Percentiles rank a stretch among this genome's conserved stretches.
Conservation (phyloP, 2,329 filamentous ascomycete species). For the Pyrenophora tritici-repentis region DNA sequence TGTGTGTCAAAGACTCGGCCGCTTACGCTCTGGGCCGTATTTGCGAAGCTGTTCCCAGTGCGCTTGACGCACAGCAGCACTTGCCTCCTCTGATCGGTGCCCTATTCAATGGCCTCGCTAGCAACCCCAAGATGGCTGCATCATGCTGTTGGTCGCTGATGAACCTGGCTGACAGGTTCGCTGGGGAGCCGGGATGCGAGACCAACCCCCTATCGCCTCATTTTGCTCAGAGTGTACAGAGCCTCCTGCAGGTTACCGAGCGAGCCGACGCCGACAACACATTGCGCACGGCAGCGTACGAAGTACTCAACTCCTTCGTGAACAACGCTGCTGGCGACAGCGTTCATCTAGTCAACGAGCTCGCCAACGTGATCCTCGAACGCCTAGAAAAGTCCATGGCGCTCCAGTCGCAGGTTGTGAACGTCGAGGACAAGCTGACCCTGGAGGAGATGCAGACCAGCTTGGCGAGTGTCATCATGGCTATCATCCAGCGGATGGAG, state of each 20-base stretch:
- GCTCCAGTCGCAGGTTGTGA: slow-evolving; percentile 91
- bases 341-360: slow-evolving; percentile 75
- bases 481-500: slow-evolving; percentile 89
- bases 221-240: slow-evolving; percentile 89
- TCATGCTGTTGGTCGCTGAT: slow-evolving; percentile 99
- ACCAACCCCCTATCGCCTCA: slow-evolving; percentile 85
- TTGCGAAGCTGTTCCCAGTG: slow-evolving; percentile 88
- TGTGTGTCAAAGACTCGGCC: slow-evolving; percentile 94
- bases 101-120: slow-evolving; percentile 86
- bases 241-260: slow-evolving; percentile 83
- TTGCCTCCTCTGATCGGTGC: slow-evolving; percentile 84
- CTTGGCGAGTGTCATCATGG: slow-evolving; percentile 85
- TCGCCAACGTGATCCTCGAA: slow-evolving; percentile 88
- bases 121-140: slow-evolving; percentile 93
- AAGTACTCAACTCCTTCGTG: slow-evolving; percentile 94
- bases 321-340: slow-evolving; percentile 88
- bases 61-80: slow-evolving; percentile 83
- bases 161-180: slow-evolving; percentile 96
- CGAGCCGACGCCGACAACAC: slow-evolving; percentile 81
- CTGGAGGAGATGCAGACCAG: slow-evolving; percentile 98
- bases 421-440: slow-evolving; percentile 93
- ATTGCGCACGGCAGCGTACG: slow-evolving; percentile 92
- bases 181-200: slow-evolving; percentile 78
- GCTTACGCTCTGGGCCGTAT: slow-evolving; percentile 96
- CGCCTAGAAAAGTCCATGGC: slow-evolving; percentile 87